Base-by-base conservation (phyloP, 345 rosid species). In the Linum usitatissimum region DNA sequence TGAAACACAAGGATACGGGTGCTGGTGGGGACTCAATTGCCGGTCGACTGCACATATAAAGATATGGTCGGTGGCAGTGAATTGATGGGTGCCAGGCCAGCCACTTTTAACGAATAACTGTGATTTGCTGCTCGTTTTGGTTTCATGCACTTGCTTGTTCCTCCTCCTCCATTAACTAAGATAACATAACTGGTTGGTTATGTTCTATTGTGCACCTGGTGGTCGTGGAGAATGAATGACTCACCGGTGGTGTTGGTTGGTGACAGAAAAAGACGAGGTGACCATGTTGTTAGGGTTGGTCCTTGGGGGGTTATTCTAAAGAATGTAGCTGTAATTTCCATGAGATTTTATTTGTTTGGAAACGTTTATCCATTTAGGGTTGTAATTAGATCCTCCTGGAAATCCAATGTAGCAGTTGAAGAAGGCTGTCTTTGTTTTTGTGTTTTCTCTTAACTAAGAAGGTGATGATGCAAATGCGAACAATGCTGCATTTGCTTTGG, bases 211-310 rank as follows among this genome's bases (percentile, higher is more conserved):
- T 73, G 91, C 87, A 70, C 91, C 91, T 85, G 87, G 87, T 76
- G 56, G 84, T 78, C 84, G 55, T 66, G 68, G 78, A 15, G 42
- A 75, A 77, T 79, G 59, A 67, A 75, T 79, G 90, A 75, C 84
- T 80, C 72, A 68, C 86, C 92, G 66, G 96, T 81, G 97, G 97
- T 86, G 95, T 80, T 75, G 69, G 80, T 77, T 75, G 69, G 80
- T 77, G 67, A 58, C 57, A 68, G 67, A 68, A 40, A 64, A 64
- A 71, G 71, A 45, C 1, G 51, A 45, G 17, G 51, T 45, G 51
- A 45, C 51, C 51, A 45, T 45, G 51, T 45, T 45, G 51, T 45
- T 34, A 7, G 3, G 3, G 51, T 45, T 23, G 51, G 51, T 45
- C 51, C 51, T 45, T 9, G 1, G 51, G 36, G 38, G 38, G 38